Base-by-base conservation (phyloP, 805 yeast species). In the Lipomyces chichibuensis region DNA sequence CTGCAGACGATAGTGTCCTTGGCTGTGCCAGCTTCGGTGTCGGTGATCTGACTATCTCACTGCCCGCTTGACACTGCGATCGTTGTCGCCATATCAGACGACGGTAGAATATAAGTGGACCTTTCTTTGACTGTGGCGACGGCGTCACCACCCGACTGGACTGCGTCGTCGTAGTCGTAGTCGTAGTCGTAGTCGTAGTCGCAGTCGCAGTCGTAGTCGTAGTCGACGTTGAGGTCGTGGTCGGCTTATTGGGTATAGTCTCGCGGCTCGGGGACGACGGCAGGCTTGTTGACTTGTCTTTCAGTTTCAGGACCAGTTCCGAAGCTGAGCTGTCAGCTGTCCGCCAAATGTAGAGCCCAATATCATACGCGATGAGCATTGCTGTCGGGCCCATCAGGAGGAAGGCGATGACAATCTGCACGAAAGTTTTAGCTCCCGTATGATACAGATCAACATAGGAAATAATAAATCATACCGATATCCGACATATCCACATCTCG, bases 271-370 rank as follows among this genome's bases (percentile, higher is more conserved):
- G 33, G 29, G 61, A 58, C 27, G 61, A 13, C 20, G 33, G 39
- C 55, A 11, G 29, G 33, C n/a, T 25, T n/a, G 61, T 14, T 33
- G 61, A 58, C 6, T 23, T 29, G 23, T 23, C 33, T 54, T 35
- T 58, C 20, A 58, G 17, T 23, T 46, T 58, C 4, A 35, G 53
- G 14, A 58, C 51, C 14, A 58, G 35, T 5, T 58, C 54, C 17
- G 51, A 17, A 1, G 61, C 61, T 6, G 61, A 58, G 33, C 13
- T 17, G 39, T 58, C 61, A 11, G 62, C 62, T 6, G 62, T 61
- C 51, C 69, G 66, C 62, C 63, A 66, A 11, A 49, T 52, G 62
- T 66, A 66, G 35, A 66, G 51, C 9, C 57, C 57, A 23, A 66
- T 8, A 43, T 66, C 69, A 37, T 66, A 66, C 35, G 62, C 55